phyloP scores from a whole-genome alignment of 306 rosid species.

The Leucaena leucocephala region DNA sequence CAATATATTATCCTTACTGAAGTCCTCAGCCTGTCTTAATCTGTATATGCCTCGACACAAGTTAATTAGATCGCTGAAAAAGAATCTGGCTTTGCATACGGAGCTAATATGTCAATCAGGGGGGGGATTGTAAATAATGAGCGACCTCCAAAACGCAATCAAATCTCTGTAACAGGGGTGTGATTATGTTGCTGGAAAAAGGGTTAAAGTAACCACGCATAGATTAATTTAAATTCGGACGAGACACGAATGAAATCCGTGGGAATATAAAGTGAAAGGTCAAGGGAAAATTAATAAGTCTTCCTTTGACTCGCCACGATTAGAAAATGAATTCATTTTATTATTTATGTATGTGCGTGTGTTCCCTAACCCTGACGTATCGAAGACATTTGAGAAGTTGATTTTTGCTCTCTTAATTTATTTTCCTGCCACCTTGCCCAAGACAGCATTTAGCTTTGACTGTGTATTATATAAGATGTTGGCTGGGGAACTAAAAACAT shows the following conservation, averaged over 20 bases:
- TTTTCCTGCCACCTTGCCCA: too few relatives aligned
- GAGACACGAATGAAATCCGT: background rate
- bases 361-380: background rate
- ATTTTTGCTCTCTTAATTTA: too few relatives aligned
- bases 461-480: too few relatives aligned
- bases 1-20: background rate
- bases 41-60: background rate
- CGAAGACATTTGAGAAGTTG: too few relatives aligned
- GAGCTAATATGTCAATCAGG: background rate
- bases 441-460: too few relatives aligned
- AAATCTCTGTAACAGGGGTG: conserved; percentile 17
- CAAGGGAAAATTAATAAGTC: background rate
- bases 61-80: background rate
- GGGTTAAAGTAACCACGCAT: background rate
- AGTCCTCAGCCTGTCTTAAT: too few relatives aligned
- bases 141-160: conserved; percentile 22
- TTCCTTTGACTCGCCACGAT: too few relatives aligned
- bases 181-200: conserved; percentile 3
- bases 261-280: conserved; percentile 6
- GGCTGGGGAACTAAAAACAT: too few relatives aligned
- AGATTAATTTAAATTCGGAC: background rate
- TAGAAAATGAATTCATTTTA: too few relatives aligned
- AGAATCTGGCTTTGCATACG: background rate
- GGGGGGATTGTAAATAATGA: too few relatives aligned
- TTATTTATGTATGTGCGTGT: too few relatives aligned